Conservation (phyloP, 441 rosid genomes). For the Erysimum cheiri region DNA sequence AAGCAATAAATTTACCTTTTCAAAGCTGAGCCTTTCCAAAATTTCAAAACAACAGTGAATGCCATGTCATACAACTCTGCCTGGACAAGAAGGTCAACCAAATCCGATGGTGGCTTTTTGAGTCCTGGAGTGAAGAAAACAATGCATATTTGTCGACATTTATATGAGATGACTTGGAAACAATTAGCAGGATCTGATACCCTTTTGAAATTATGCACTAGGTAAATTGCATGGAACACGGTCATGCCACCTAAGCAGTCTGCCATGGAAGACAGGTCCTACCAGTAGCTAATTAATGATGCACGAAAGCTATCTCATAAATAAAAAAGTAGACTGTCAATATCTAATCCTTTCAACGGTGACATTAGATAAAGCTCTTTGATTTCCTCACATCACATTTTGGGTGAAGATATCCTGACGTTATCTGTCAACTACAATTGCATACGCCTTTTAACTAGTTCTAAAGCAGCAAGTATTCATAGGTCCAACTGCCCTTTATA, state of each 20-base stretch:
- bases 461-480: constrained; percentile 4
- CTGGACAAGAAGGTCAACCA: constrained; percentile 83
- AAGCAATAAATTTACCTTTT: constrained; percentile 59
- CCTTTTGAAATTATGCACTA: constrained; percentile 22
- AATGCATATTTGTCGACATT: constrained; percentile 30
- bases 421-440: constrained; percentile 28
- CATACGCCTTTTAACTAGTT: constrained; percentile 21
- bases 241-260: constrained; percentile 27
- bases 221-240: constrained; percentile 17
- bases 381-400: constrained; percentile 23
- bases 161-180: constrained; percentile 32
- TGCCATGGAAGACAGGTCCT: constrained; percentile 6
- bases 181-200: constrained; percentile 15
- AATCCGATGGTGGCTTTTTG: constrained; percentile 62
- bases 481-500: constrained; percentile 19
- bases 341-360: constrained; percentile 26
- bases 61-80: constrained; percentile 84
- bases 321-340: constrained; percentile 13
- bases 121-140: constrained; percentile 53
- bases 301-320: constrained; percentile 18
- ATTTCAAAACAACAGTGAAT: constrained; percentile 79
- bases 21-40: constrained; percentile 81
- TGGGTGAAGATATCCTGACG: background rate
- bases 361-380: constrained; percentile 15
- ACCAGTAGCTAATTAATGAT: constrained; percentile 29